Evolutionary conservation across 208 protist species (phyloP), one percentile per base, ranked within the genome.

Genomic region (Wallacemonas sp.): DNA sequence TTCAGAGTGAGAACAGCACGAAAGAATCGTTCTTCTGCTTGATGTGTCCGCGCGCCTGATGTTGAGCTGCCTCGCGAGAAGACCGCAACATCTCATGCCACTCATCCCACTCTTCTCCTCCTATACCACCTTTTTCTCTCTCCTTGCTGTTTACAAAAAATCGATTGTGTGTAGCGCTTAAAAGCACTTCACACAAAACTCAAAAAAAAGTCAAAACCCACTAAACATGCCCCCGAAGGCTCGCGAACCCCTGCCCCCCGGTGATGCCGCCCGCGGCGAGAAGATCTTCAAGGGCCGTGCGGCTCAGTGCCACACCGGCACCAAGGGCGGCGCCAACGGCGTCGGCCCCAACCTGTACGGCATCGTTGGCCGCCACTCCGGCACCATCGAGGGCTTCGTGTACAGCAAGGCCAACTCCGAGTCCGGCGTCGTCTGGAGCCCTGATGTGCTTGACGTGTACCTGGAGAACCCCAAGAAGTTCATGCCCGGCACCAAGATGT

Each of bases 401-500:
- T 98, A 97, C 87, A 92, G 91, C 47, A 74, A 79, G 27, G 94
- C 94, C 62, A 98, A 98, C 74, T 85, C 94, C 62, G 74, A 88
- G 43, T 79, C 76, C 21, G 82, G 77, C 63, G 81, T 97, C 46
- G 64, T 81, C 9, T 98, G 96, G 96, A 90, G 72, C 57, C 81
- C 88, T 23, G 76, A 97, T 62, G 80, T 83, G 29, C 78, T 98
- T 11, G 85, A 91, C 63, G 81, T 91, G 16, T 98, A 97, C 69
- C 70, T 98, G 11, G 76, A 92, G 70, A 96, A 98, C 71, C 95
- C 95, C 44, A 98, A 98, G 86, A 98, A 98, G 84, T 97, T 94
- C 72, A 97, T 97, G 74, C 94, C 94, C 29, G 93, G 92, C 39
- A 98, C 90, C 48, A 98, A 97, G 76, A 98, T 98, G 95, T 90